These are phyloP conservation scores for Hyphodiscus hymeniophilus DNA, from an alignment of 495 filamentous ascomycete species.

Conservation along the genomic window DNA sequence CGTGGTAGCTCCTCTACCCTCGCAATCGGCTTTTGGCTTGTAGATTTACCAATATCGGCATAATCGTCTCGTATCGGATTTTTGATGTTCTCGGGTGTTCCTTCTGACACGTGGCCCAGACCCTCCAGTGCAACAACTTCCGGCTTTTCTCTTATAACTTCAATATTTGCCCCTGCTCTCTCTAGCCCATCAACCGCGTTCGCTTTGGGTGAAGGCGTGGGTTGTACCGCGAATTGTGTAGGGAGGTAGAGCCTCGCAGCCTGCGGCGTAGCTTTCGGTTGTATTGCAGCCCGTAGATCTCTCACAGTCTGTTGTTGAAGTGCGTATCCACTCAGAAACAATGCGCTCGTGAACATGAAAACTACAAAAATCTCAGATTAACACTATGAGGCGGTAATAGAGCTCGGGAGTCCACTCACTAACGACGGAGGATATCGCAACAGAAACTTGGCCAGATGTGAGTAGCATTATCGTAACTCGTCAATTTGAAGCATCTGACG, in stretches of 20 bases:
- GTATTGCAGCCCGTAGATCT: conserved; percentile 39
- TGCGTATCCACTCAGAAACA: conserved; percentile 44
- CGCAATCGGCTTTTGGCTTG: neutral
- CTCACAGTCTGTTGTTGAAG: conserved; percentile 46
- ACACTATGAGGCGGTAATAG: conserved; percentile 1
- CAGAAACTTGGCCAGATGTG: conserved; percentile 44
- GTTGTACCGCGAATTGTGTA: conserved; percentile 4
- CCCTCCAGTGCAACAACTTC: too few relatives aligned
- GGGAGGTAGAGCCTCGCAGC: conserved; percentile 35
- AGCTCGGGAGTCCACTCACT: conserved; percentile 27
- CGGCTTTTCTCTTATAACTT: too few relatives aligned
- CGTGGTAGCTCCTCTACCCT: neutral
- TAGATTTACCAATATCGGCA: too few relatives aligned
- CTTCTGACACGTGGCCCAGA: too few relatives aligned
- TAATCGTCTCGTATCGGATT: too few relatives aligned
- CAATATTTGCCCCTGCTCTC: too few relatives aligned
- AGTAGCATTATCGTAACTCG: conserved; percentile 32
- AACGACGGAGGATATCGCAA: conserved; percentile 39
- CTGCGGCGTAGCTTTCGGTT: conserved; percentile 27
- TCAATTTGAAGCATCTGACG: too few relatives aligned
- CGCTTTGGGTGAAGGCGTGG: neutral
- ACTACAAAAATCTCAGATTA: conserved; percentile 26
- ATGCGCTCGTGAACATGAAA: conserved; percentile 40
- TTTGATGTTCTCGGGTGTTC: too few relatives aligned
- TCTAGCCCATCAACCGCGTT: neutral